Conservation (phyloP, 2,329 filamentous ascomycete species). For the Fusarium sp. region DNA sequence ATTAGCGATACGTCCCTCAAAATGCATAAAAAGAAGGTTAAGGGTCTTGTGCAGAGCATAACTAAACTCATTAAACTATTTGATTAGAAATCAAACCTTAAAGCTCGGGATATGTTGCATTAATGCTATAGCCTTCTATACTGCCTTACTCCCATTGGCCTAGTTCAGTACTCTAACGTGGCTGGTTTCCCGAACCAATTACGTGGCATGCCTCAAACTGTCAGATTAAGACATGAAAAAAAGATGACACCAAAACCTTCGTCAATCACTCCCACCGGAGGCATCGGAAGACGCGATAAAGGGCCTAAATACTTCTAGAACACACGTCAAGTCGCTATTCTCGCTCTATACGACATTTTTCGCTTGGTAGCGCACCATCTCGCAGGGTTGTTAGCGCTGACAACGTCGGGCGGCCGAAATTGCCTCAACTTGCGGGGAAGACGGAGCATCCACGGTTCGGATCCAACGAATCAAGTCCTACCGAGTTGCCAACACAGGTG, state of each 20-base stretch:
- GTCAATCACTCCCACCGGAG: neutral
- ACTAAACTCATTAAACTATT: no score
- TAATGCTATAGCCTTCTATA: no score
- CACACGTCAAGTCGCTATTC: neutral
- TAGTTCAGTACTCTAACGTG: neutral
- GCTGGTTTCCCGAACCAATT: neutral
- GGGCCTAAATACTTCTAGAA: neutral
- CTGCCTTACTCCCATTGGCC: neutral
- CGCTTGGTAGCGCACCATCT: constrained; percentile 4
- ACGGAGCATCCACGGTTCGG: constrained; percentile 1
- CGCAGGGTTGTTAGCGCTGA: constrained; percentile 14
- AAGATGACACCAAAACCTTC: constrained; percentile 4
- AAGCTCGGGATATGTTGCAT: no score
- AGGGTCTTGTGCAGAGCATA: no score
- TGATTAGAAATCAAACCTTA: no score
- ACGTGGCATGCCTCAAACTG: neutral
- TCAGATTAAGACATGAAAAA: constrained; percentile 5
- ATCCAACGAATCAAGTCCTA: constrained; percentile 6
- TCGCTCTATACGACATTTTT: no score
- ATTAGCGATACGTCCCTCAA: no score
- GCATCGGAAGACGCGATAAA: neutral
- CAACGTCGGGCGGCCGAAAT: constrained; percentile 12
- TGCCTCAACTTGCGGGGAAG: constrained; percentile 26
- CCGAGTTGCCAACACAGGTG: constrained; percentile 1
- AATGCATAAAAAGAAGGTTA: no score